These are phyloP conservation scores for Ascochyta lentis DNA, from an alignment of 2,329 filamentous ascomycete genomes.

Conservation along the genomic window DNA sequence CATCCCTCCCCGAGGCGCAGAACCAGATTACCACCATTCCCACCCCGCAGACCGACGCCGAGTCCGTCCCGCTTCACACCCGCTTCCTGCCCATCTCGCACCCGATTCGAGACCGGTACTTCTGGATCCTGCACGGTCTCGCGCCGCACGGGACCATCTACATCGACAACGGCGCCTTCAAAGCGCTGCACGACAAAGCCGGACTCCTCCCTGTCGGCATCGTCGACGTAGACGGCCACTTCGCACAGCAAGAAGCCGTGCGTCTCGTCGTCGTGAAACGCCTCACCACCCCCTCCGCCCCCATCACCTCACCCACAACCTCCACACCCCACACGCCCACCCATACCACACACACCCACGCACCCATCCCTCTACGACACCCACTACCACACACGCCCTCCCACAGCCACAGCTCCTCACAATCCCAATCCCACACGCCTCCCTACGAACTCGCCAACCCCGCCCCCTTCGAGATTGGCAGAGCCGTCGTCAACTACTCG, in stretches of 20 bases:
- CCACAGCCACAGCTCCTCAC: slow-evolving; percentile 12
- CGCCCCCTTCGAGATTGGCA: slow-evolving; percentile 73
- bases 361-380: slow-evolving; percentile 28
- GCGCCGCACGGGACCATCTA: slow-evolving; percentile 89
- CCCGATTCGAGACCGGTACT: slow-evolving; percentile 90
- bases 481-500: slow-evolving; percentile 93
- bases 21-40: slow-evolving; percentile 23
- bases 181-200: slow-evolving; percentile 80
- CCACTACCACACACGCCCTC: slow-evolving; percentile 22
- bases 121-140: slow-evolving; percentile 95
- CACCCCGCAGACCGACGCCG: slow-evolving; percentile 31
- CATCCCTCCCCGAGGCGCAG: slow-evolving; percentile 41
- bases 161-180: slow-evolving; percentile 88
- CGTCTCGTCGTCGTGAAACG: slow-evolving; percentile 80
- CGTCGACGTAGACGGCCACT: slow-evolving; percentile 84
- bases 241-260: slow-evolving; percentile 92
- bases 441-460: slow-evolving; percentile 45
- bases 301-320: slow-evolving; percentile 1
- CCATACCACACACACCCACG: slow-evolving; percentile 25
- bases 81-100: slow-evolving; percentile 85
- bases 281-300: slow-evolving; percentile 20
- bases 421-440: slow-evolving; percentile 20
- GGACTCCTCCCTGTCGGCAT: slow-evolving; percentile 91
- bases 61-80: slow-evolving; percentile 74
- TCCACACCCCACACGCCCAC: slow-evolving; percentile 2